Conservation (phyloP, 108 stramenopile species). For the Conticribra weissflogii region DNA sequence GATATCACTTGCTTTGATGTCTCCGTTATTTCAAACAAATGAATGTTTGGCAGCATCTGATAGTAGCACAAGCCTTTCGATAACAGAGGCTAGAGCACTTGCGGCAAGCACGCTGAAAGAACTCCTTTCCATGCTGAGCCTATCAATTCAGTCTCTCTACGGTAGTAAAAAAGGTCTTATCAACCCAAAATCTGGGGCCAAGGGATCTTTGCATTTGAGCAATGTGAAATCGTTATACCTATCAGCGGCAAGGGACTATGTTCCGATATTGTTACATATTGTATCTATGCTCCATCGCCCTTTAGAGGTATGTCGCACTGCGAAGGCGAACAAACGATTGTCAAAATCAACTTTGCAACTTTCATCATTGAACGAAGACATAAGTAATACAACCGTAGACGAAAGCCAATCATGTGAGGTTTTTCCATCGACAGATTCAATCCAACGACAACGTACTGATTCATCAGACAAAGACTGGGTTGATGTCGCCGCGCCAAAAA, state of each 20-base stretch:
- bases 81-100: conserved; percentile 26
- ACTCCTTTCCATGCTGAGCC: conserved; percentile 41
- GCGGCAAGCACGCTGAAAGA: conserved; percentile 37
- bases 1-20: conserved; percentile 64
- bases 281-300: conserved; percentile 41
- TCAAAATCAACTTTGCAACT: not conserved
- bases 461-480: conserved; percentile 57
- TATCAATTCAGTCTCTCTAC: conserved; percentile 53
- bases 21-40: conserved; percentile 31
- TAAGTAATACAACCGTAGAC: not conserved
- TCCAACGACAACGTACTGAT: conserved; percentile 27
- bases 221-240: conserved; percentile 41
- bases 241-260: conserved; percentile 47
- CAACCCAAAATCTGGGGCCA: conserved; percentile 26
- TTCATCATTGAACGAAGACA: not conserved
- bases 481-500: conserved; percentile 29
- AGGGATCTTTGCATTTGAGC: conserved; percentile 15
- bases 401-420: not conserved
- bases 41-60: conserved; percentile 4
- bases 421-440: conserved; percentile 8
- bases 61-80: conserved; percentile 4
- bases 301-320: conserved; percentile 14
- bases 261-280: conserved; percentile 38
- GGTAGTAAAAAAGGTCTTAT: conserved; percentile 47
- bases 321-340: not conserved